Conservation (phyloP, 305 asterid genomes). For the Solanum hybrid region DNA sequence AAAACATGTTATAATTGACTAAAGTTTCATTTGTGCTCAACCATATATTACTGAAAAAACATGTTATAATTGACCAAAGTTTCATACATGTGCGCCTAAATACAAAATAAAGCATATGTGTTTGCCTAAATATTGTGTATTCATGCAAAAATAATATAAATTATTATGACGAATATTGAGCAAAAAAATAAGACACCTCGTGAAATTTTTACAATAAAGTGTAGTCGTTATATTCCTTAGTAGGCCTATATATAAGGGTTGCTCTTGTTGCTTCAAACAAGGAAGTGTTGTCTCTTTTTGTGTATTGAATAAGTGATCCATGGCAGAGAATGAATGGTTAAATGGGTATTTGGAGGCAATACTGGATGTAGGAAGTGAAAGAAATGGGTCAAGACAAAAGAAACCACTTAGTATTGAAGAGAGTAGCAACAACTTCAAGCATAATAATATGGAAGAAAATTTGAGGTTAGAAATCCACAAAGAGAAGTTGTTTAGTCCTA, state of each 20-base stretch:
- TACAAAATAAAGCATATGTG: not conserved
- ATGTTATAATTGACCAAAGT: not conserved
- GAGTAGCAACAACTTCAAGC: constrained; percentile 12
- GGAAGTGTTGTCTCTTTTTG: not conserved
- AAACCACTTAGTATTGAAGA: not conserved
- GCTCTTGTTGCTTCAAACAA: constrained; percentile 10
- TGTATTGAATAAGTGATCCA: not conserved
- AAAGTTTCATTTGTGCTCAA: not conserved
- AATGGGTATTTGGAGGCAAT: constrained; percentile 76
- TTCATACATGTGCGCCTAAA: not conserved
- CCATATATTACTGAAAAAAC: not conserved
- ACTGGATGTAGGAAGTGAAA: constrained; percentile 40
- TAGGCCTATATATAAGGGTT: constrained; percentile 18
- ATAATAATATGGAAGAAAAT: constrained; percentile 27
- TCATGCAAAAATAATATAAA: not conserved
- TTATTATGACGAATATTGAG: not conserved
- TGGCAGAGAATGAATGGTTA: constrained; percentile 65
- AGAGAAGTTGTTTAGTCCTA: constrained; percentile 41
- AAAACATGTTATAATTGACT: not conserved
- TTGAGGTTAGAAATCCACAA: constrained; percentile 16
- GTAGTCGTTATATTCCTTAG: not conserved
- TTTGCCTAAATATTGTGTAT: not conserved
- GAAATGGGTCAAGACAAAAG: constrained; percentile 19
- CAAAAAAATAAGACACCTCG: not conserved
- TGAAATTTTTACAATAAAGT: not conserved